Percentiles rank a stretch among this genome's conserved stretches.
phyloP scores from a whole-genome alignment of 805 yeast species.

The Candida maesae region DNA sequence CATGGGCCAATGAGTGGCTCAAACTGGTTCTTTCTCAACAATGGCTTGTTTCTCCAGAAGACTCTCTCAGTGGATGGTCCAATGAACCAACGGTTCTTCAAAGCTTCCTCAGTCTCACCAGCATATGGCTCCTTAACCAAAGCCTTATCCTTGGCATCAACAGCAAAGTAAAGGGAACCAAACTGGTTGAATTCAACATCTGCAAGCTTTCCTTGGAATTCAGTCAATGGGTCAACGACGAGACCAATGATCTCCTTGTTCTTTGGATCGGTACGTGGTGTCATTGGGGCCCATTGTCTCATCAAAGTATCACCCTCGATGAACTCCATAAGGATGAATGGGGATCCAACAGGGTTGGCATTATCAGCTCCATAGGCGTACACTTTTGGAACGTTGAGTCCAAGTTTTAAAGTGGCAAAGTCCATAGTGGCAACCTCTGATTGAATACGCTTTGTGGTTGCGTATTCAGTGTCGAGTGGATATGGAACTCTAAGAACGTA shows the following conservation, averaged over 20 bases:
- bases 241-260: slow-evolving; percentile 47
- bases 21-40: slow-evolving; percentile 46
- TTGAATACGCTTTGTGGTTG: slow-evolving; percentile 64
- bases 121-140: slow-evolving; percentile 42
- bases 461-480: slow-evolving; percentile 60
- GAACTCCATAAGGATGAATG: slow-evolving; percentile 78
- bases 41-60: slow-evolving; percentile 65
- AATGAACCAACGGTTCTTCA: slow-evolving; percentile 74
- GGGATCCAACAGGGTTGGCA: slow-evolving; percentile 62
- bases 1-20: slow-evolving; percentile 74
- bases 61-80: slow-evolving; percentile 86
- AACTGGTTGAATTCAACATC: slow-evolving; percentile 59
- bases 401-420: slow-evolving; percentile 62
- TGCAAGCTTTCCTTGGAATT: slow-evolving; percentile 54
- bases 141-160: slow-evolving; percentile 49
- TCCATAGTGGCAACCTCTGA: slow-evolving; percentile 95
- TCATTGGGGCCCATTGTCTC: slow-evolving; percentile 88
- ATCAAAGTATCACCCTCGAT: slow-evolving; percentile 78
- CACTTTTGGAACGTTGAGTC: slow-evolving; percentile 69
- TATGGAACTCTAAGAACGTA: slow-evolving; percentile 86
- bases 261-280: slow-evolving; percentile 51
- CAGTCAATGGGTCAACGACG: slow-evolving; percentile 72
- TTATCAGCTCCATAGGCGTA: slow-evolving; percentile 58
- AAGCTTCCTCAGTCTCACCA: slow-evolving; percentile 49
- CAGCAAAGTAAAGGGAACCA: slow-evolving; percentile 80